Percentiles rank a stretch among this genome's conserved stretches.
These are phyloP conservation scores for Nakataea oryzae DNA, from an alignment of 2,329 filamentous ascomycete species.

Conservation along the genomic window DNA sequence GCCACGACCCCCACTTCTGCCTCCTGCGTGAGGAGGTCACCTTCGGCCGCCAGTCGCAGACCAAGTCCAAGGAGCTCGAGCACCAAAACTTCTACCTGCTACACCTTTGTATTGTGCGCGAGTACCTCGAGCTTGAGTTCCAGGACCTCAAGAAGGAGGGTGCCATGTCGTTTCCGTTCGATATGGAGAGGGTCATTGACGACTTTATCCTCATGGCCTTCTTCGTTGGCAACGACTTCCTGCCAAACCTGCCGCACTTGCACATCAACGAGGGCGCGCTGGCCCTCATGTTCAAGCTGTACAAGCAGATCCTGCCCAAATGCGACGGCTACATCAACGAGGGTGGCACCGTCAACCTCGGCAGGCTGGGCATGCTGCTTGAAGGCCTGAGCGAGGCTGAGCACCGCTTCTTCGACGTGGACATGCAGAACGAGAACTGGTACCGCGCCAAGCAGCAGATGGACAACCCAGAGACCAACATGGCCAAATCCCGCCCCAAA, in stretches of 20 bases:
- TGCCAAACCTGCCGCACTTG: slow-evolving; percentile 88
- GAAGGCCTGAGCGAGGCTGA: slow-evolving; percentile 83
- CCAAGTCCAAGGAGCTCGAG: slow-evolving; percentile 90
- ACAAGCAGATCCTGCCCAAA: slow-evolving; percentile 80
- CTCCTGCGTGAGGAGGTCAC: slow-evolving; percentile 95
- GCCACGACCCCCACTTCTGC: slow-evolving; percentile 97
- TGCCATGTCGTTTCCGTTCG: slow-evolving; percentile 65
- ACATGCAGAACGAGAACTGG: slow-evolving; percentile 84
- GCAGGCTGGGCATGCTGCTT: slow-evolving; percentile 66
- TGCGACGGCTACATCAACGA: slow-evolving; percentile 96
- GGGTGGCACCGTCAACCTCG: slow-evolving; percentile 80
- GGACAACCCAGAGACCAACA: slow-evolving; percentile 49
- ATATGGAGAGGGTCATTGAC: slow-evolving; percentile 94
- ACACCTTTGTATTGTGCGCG: slow-evolving; percentile 93
- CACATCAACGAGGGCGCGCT: slow-evolving; percentile 98
- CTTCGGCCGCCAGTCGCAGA: slow-evolving; percentile 78
- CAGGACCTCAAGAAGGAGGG: slow-evolving; percentile 76
- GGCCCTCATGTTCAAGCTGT: slow-evolving; percentile 93
- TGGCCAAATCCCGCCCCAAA: slow-evolving; percentile 44
- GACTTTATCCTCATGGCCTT: slow-evolving; percentile 99
- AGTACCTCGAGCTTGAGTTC: slow-evolving; percentile 95
- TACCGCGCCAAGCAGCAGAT: slow-evolving; percentile 70
- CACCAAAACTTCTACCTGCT: slow-evolving; percentile 98
- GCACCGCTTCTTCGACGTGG: slow-evolving; percentile 83
- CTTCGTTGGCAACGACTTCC: slow-evolving; percentile 98